phyloP scores from a whole-genome alignment of 352 stramenopile species.

The Plasmopara viticola region DNA sequence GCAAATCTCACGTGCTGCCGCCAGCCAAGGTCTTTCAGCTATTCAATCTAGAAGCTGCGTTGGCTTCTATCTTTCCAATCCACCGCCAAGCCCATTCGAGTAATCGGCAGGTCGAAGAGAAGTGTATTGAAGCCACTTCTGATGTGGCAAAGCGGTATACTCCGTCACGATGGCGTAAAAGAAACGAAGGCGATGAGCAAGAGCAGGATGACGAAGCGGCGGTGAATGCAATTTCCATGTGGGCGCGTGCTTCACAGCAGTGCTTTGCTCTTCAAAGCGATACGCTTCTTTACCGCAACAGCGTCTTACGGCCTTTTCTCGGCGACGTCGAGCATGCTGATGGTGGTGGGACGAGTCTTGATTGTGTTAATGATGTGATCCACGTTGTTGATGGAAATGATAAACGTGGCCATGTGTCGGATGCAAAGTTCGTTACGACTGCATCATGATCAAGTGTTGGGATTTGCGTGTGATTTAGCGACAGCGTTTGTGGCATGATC shows the following conservation, averaged over 20 bases:
- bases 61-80: slow-evolving; percentile 26
- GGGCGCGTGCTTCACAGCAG: slow-evolving; percentile 29
- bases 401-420: slow-evolving; percentile 7
- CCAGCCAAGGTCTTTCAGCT: slow-evolving; percentile 25
- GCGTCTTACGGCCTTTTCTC: slow-evolving; percentile 20
- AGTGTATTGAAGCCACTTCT: not conserved
- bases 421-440: not conserved
- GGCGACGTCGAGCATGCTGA: slow-evolving; percentile 6
- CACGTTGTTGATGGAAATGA: slow-evolving; percentile 3
- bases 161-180: slow-evolving; percentile 7
- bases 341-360: slow-evolving; percentile 1
- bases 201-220: slow-evolving; percentile 10
- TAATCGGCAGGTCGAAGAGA: slow-evolving; percentile 3
- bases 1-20: slow-evolving; percentile 32
- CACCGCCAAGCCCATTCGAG: slow-evolving; percentile 3
- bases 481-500: too few relatives aligned
- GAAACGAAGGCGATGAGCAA: slow-evolving; percentile 10
- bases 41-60: slow-evolving; percentile 20
- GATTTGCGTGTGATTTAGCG: too few relatives aligned
- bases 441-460: not conserved
- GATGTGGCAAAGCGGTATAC: slow-evolving; percentile 14
- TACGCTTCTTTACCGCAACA: slow-evolving; percentile 30
- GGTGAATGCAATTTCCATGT: slow-evolving; percentile 28
- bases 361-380: slow-evolving; percentile 5
- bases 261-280: slow-evolving; percentile 19